Evolutionary conservation across 2,329 filamentous ascomycete genomes (phyloP), one percentile per base, ranked within the genome.

Genomic region (Colletotrichum sp.): DNA sequence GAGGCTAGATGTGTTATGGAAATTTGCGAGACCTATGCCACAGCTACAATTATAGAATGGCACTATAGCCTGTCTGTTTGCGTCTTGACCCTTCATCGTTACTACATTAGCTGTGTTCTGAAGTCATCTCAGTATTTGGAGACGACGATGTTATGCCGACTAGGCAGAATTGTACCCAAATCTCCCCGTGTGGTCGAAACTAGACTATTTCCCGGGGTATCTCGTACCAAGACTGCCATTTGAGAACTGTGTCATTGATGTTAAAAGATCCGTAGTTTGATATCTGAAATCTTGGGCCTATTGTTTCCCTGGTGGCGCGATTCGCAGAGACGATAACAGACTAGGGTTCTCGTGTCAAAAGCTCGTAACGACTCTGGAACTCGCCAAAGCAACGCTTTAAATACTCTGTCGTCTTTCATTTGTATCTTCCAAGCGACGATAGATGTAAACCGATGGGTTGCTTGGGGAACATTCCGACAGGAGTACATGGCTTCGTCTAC

Each of bases 1-100:
- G 5, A n/a, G 39, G 18, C 39, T 6, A 5, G 9, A n/a, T 7
- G 18, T 21, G 10, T 3, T 6, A 8, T n/a, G n/a, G 2, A 52
- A 0, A 52, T 13, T 21, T 13, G 10, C 44, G 10, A 44, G 39
- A 21, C n/a, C 44, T 4, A 8, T 0, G 18, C 2, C n/a, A 49
- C 18, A 7, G 6, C 5, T 12, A 7, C 18, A 21, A 12, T n/a
- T 1, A 49, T 18, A 3, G 9, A n/a, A 21, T 7, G 18, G n/a
- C n/a, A 49, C 3, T 0, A 21, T 0, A 13, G 1, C 18, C 6
- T 49, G 10, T 21, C 6, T n/a, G 6, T 49, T 1, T 21, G n/a
- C n/a, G 10, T 4, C 44, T 8, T 8, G 3, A 4, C 10, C 10
- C 44, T 21, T n/a, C 44, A 5, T 18, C 3, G 44, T 49, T 12